These are phyloP conservation scores for Stephania japonica DNA, from an alignment of 164 flowering plant genomes.

Conservation along the genomic window DNA sequence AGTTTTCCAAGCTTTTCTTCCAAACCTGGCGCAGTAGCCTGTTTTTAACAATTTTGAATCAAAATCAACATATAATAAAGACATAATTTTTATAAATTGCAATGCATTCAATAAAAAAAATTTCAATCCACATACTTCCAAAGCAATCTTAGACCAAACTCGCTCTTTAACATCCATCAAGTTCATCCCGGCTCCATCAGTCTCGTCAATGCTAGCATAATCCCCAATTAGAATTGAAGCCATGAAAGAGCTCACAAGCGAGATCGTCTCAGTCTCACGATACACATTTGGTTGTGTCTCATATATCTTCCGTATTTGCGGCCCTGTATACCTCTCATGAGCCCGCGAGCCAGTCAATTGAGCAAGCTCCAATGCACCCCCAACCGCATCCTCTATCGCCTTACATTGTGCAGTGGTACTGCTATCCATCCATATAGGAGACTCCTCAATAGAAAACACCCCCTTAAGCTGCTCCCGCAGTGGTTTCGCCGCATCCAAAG, in stretches of 20 bases:
- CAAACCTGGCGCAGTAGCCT: slow-evolving; percentile 93
- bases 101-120: slow-evolving; percentile 1
- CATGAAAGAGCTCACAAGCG: slow-evolving; percentile 96
- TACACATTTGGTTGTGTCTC: slow-evolving; percentile 65
- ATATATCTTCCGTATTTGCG: slow-evolving; percentile 75
- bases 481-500: slow-evolving; percentile 51
- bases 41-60: slow-evolving; percentile 1
- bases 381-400: slow-evolving; percentile 77
- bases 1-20: slow-evolving; percentile 84
- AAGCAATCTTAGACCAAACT: slow-evolving; percentile 24
- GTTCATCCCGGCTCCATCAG: slow-evolving; percentile 98
- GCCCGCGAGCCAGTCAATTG: slow-evolving; percentile 84
- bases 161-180: slow-evolving; percentile 58
- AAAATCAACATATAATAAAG: slow-evolving; percentile 4
- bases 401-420: slow-evolving; percentile 87
- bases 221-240: slow-evolving; percentile 75
- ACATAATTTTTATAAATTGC: neutral
- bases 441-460: slow-evolving; percentile 70
- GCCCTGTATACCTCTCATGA: slow-evolving; percentile 81
- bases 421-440: slow-evolving; percentile 97
- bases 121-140: slow-evolving; percentile 19
- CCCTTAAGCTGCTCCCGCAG: slow-evolving; percentile 54
- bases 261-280: slow-evolving; percentile 72
- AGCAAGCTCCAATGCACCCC: slow-evolving; percentile 77
- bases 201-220: slow-evolving; percentile 83